Evolutionary conservation across 441 rosid species (phyloP), one percentile per base, ranked within the genome.

Genomic region (Capsella rubella): DNA sequence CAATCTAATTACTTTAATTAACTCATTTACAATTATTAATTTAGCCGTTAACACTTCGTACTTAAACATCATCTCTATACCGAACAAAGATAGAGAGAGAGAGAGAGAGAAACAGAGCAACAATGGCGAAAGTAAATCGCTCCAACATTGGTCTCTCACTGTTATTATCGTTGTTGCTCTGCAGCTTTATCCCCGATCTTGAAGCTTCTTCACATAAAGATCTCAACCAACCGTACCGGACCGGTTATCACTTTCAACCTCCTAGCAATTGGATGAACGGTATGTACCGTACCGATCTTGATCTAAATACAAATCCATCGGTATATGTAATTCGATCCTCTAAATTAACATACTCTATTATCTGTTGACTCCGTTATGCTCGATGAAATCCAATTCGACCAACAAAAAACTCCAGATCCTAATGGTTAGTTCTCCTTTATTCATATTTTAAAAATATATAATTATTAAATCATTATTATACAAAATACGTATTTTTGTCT

Each of bases 181-280:
- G 37, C 51, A 62, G 57, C 70, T 75, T 69, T 43, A 75, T 54
- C 31, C 9, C 55, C 28, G 10, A 62, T 47, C 69, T 70, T 70
- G 75, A 62, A 29, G 75, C 71, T 39, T 6, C 35, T 32, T 64
- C 67, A 47, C 47, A 66, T 50, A 60, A 74, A 59, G 50, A 52
- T 59, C 64, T 59, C 6, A 39, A 75, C 29, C 78, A 75, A 52
- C 73, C 73, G 11, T 75, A 75, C 69, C 79, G 84, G 75, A 83
- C 92, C 15, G 79, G 82, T 47, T 86, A 78, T 56, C 92, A 87
- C 70, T 87, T 90, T 80, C 95, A 81, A 39, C 78, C 92, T 78
- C 79, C 78, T 39, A 59, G 69, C 68, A 87, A 84, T 70, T 89
- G 95, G 95, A 69, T 87, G 47, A 89, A 89, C 27, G 90, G 92